phyloP scores from a whole-genome alignment of 345 rosid species.

The Noccaea bulbosa region DNA sequence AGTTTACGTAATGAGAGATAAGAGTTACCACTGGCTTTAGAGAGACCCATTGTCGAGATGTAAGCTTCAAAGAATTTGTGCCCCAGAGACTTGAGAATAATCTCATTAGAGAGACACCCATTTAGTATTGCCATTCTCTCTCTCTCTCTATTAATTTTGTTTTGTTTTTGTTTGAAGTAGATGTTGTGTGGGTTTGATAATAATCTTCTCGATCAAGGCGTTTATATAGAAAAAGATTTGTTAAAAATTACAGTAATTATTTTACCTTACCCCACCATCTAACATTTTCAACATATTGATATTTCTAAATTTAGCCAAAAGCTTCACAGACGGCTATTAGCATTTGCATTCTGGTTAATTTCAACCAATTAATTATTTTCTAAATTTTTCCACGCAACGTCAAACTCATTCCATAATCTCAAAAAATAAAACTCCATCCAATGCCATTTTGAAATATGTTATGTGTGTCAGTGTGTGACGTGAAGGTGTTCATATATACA shows the following conservation, averaged over 20 bases:
- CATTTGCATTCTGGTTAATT: neutral
- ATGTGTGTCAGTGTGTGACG: too few species aligned
- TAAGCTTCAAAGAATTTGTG: neutral
- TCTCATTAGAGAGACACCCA: neutral
- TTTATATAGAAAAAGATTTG: neutral
- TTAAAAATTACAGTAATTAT: neutral
- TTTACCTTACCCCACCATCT: neutral
- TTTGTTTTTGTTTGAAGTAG: neutral
- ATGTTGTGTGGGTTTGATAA: neutral
- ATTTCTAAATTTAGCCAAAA: neutral
- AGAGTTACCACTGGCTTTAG: neutral
- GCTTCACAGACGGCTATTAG: neutral
- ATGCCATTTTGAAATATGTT: too few species aligned
- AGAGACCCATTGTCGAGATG: neutral
- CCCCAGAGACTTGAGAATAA: neutral
- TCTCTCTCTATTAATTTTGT: neutral
- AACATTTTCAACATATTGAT: neutral
- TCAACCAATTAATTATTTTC: neutral
- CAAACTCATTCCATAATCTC: too few species aligned
- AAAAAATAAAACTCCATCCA: too few species aligned
- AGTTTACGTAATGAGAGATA: constrained; percentile 1
- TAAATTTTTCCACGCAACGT: too few species aligned
- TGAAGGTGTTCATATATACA: too few species aligned
- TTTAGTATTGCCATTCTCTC: neutral
- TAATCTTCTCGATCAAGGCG: neutral